Conservation (phyloP, 345 rosid genomes). For the Sonneratia caseolaris region DNA sequence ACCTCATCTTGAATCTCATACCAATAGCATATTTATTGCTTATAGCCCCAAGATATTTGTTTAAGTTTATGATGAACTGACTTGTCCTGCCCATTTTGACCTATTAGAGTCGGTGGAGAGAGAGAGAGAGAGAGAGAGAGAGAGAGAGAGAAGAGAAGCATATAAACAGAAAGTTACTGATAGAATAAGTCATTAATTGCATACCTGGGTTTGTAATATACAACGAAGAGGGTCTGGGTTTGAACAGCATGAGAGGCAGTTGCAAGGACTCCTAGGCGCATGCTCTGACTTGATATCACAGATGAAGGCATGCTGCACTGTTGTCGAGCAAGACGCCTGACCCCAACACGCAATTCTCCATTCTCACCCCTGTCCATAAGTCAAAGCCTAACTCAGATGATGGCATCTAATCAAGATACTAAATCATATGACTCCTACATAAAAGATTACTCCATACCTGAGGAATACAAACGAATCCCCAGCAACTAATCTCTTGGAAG, state of each 20-base stretch:
- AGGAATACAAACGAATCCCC: slow-evolving; percentile 88
- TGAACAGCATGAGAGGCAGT: slow-evolving; percentile 76
- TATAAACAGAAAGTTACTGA: background rate
- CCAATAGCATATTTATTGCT: slow-evolving; percentile 56
- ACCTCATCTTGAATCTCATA: slow-evolving; percentile 82
- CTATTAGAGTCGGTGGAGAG: slow-evolving; percentile 1
- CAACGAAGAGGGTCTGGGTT: slow-evolving; percentile 62
- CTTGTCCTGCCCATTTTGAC: slow-evolving; percentile 44
- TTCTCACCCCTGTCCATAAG: slow-evolving; percentile 44
- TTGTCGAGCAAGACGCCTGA: slow-evolving; percentile 54
- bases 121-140: no score
- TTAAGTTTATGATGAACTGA: slow-evolving; percentile 33
- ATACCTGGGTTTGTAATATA: slow-evolving; percentile 90
- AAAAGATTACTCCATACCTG: slow-evolving; percentile 32
- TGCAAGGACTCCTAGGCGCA: slow-evolving; percentile 92
- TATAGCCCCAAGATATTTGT: slow-evolving; percentile 45
- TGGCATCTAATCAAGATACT: background rate
- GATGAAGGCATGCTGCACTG: slow-evolving; percentile 50
- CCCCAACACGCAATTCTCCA: slow-evolving; percentile 74
- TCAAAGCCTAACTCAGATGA: background rate
- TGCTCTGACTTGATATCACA: slow-evolving; percentile 47
- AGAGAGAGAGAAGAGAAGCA: background rate
- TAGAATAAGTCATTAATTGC: background rate
- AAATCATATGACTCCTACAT: background rate
- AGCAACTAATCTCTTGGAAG: slow-evolving; percentile 79